phyloP scores from a whole-genome alignment of 768 basidiomycete genomes.

The Suillus weaverae region DNA sequence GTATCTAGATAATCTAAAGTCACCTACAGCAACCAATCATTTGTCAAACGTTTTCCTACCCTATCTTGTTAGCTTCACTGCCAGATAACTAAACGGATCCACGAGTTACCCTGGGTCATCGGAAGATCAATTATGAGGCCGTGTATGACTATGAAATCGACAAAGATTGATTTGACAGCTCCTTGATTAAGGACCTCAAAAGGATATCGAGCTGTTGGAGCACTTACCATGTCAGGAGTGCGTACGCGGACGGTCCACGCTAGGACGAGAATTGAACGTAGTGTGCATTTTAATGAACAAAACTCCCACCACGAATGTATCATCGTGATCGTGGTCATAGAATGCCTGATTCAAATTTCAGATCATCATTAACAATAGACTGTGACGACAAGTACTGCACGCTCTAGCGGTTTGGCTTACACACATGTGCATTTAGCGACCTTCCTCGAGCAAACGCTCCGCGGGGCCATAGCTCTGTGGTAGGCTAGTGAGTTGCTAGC shows the following conservation, averaged over 20 bases:
- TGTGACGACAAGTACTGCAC: background rate
- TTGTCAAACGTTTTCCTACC: too few species aligned
- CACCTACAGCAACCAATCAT: background rate
- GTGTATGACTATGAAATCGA: conserved; percentile 37
- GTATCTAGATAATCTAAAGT: conserved; percentile 23
- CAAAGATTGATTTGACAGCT: conserved; percentile 40
- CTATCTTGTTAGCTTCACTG: too few species aligned
- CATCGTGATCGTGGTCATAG: conserved; percentile 62
- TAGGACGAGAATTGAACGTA: conserved; percentile 23
- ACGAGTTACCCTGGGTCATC: conserved; percentile 40
- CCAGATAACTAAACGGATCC: conserved; percentile 24
- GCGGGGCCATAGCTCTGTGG: conserved; percentile 76
- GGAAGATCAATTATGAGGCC: conserved; percentile 37
- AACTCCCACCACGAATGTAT: conserved; percentile 56
- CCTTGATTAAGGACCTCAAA: conserved; percentile 60
- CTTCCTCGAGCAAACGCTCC: conserved; percentile 60
- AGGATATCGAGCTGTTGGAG: conserved; percentile 63
- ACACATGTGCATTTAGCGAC: conserved; percentile 66
- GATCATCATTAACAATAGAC: background rate
- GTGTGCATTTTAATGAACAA: background rate
- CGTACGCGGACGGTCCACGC: conserved; percentile 50
- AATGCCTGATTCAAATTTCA: conserved; percentile 50
- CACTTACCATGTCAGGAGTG: conserved; percentile 55
- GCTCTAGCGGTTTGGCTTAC: conserved; percentile 37
- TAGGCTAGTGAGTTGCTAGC: background rate